Conservation (phyloP, 768 basidiomycete genomes). For the Ephemerocybe angulata region DNA sequence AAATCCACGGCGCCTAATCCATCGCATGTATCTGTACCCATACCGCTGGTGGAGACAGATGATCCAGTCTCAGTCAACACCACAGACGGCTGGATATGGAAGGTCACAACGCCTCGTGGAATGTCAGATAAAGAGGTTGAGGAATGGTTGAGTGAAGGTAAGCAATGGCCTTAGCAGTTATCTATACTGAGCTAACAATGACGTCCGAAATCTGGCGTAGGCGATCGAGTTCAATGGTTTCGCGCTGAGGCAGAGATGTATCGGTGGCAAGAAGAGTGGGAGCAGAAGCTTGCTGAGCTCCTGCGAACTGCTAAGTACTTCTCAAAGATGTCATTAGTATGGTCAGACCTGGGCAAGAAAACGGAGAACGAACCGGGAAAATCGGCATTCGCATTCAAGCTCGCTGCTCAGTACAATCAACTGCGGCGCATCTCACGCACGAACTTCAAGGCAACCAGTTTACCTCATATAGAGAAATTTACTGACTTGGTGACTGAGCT, state of each 20-base stretch:
- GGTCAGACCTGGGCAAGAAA: neutral
- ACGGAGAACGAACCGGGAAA: neutral
- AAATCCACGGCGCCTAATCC: neutral
- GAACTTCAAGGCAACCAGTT: no score
- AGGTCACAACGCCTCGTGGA: neutral
- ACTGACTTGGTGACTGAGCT: no score
- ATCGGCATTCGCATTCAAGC: neutral
- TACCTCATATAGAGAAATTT: no score
- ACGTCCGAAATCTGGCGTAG: neutral
- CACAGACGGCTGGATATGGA: neutral
- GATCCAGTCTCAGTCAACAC: neutral
- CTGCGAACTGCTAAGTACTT: slow-evolving; percentile 4
- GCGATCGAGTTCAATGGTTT: slow-evolving; percentile 16
- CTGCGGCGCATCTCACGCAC: no score
- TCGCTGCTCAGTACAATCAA: no score
- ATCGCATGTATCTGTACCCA: no score
- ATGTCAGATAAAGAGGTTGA: neutral
- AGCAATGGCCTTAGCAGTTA: no score
- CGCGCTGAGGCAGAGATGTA: slow-evolving; percentile 14
- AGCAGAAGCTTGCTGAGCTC: slow-evolving; percentile 10
- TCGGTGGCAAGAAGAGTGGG: slow-evolving; percentile 14
- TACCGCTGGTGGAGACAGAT: neutral
- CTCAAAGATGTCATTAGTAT: neutral
- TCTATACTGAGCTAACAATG: no score
- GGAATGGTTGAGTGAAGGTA: neutral